Evolutionary conservation across 257 asterid species (phyloP), one percentile per base, ranked within the genome.

Genomic region (Leonotis leonurus): DNA sequence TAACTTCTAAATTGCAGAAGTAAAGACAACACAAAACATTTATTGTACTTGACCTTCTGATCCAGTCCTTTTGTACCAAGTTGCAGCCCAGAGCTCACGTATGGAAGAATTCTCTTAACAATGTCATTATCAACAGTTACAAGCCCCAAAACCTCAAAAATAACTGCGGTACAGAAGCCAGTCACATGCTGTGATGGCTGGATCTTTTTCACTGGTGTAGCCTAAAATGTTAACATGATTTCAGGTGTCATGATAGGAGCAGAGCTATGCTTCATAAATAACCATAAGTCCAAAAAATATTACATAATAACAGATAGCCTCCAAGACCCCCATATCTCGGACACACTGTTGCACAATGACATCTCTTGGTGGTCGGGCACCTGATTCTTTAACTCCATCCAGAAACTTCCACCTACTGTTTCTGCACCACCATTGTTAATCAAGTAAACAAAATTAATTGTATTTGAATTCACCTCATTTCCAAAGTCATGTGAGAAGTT

Each of bases 371-470:
- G 55, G 85, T 13, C 86, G 88, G 40, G 97, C 97, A 70, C 99
- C 97, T 44, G 87, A 78, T 53, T 66, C 70, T 80, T 85, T 87
- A 46, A 92, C 99, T 56, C 95, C 97, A 64, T 85, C 91, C 24
- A 92, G 94, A 77, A 92, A 92, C 72, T 64, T 83, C 99, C 99
- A 92, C 70, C 60, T 83, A 59, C 77, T 80, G 66, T 89, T 92
- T 60, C 99, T 92, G 82, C 70, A 76, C 69, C 71, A 67, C 73
- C 73, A 45, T 41, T 35, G 52, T 66, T 21, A 70, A 66, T 16
- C 45, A 44, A 60, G 56, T 46, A 67, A 73, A 55, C 24, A 18
- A 37, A n/a, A 6, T 22, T 8, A 24, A 22, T 3, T 67, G 24
- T 26, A 35, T 18, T 20, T 30, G 73, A 3, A n/a, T 33, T 16